Base-by-base conservation (phyloP, 768 basidiomycete species). In the Boletus eberwhitei region DNA sequence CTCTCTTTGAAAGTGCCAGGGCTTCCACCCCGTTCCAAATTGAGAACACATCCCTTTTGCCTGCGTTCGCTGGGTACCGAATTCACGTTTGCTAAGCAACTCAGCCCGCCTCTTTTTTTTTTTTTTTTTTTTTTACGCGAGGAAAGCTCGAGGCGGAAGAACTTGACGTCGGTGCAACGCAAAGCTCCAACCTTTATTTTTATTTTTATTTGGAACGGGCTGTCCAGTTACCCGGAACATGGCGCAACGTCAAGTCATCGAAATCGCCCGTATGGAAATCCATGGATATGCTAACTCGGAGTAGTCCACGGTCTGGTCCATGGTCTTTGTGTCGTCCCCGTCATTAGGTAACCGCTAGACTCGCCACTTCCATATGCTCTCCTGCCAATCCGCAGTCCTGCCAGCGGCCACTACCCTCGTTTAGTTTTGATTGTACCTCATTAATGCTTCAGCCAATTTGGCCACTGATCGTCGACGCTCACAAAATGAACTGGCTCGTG, bases 11-110 rank as follows among this genome's bases (percentile, higher is more conserved):
- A 38, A 9, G 59, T 32, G 37, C 24, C 36, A 63, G 40, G 54
- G 59, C 42, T 38, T 49, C 48, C 24, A 12, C 49, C 24, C 44
- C 57, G 54, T 44, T 61, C 65, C 62, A 68, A 68, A 66, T 68
- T 1, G 66, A 66, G 66, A 14, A 49, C 53, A 49, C 43, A 46
- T 62, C 37, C 26, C 32, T 43, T 53, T 47, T 14, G 50, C 29
- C 13, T 21, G 46, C 35, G 34, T 44, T 44, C 41, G 49, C 32
- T 59, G 26, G 50, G 48, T 56, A 44, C 31, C 43, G 50, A 59
- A 59, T 56, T 53, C 50, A 38, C 52, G 46, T 50, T 45, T 54
- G 59, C 62, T 53, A 49, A 54, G 59, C 16, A 17, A 17, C 31
- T 34, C 32, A 13, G 43, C 49, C 21, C 43, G 26, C 21, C 19